These are phyloP conservation scores for Pseudozyma hubeiensis DNA, from an alignment of 1,284 basidiomycete genomes.

Conservation along the genomic window DNA sequence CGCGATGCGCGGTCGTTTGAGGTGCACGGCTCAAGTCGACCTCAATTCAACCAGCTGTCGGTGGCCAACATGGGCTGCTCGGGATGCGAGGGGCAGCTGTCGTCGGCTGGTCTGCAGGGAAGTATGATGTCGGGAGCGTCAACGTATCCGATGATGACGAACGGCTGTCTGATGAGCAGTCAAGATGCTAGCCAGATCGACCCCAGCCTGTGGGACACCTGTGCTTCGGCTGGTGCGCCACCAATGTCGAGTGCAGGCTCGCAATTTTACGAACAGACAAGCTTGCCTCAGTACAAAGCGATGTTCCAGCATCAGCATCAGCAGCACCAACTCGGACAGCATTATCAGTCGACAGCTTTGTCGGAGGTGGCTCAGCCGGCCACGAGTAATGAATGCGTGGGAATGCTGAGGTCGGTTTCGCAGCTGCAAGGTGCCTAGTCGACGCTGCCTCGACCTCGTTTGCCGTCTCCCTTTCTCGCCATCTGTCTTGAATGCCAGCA, in stretches of 20 bases:
- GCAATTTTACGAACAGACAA: conserved; percentile 20
- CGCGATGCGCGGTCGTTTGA: conserved; percentile 23
- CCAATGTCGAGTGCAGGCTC: conserved; percentile 15
- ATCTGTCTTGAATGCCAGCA: too few relatives aligned
- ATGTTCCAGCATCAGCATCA: conserved; percentile 11
- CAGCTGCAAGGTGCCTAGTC: conserved; percentile 13
- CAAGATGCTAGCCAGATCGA: conserved; percentile 23
- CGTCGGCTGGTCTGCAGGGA: conserved; percentile 8
- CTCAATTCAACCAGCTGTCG: conserved; percentile 29
- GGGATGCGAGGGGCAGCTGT: conserved; percentile 5
- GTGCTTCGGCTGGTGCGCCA: conserved; percentile 3
- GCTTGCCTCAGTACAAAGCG: conserved; percentile 15
- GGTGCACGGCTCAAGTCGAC: conserved; percentile 3
- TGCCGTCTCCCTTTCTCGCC: not conserved
- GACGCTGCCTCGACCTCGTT: not conserved
- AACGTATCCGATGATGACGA: conserved; percentile 19
- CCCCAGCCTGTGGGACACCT: conserved; percentile 24
- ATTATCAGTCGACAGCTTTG: not conserved
- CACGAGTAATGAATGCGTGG: conserved; percentile 11
- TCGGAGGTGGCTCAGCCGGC: conserved; percentile 12
- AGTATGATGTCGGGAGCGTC: conserved; percentile 5
- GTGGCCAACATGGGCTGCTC: conserved; percentile 25
- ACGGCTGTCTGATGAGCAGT: conserved; percentile 9
- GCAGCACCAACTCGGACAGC: not conserved
- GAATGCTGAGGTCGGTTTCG: conserved; percentile 11